phyloP scores from a whole-genome alignment of 805 yeast species.

The Blastobotrys americana region DNA sequence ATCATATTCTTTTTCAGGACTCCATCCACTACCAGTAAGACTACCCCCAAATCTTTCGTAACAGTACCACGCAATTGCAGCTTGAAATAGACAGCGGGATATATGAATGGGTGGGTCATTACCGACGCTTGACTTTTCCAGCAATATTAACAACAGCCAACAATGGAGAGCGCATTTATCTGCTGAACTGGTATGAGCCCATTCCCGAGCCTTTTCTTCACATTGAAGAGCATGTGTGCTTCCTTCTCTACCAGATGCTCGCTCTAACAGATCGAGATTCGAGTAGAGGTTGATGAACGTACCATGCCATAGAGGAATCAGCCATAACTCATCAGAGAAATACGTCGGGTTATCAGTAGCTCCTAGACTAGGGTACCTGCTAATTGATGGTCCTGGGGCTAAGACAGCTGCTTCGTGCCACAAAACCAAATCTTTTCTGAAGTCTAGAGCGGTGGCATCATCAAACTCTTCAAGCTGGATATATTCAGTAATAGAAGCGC shows the following conservation, averaged over 20 bases:
- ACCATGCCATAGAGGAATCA: not conserved
- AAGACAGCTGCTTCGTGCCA: not conserved
- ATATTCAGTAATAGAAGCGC: not conserved
- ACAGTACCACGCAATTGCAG: not conserved
- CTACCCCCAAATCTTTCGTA: not conserved
- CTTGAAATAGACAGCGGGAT: not conserved
- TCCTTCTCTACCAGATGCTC: not conserved
- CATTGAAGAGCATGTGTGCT: not conserved
- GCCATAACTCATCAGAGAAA: not conserved
- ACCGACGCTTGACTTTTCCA: not conserved
- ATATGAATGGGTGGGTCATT: not conserved
- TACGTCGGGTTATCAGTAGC: not conserved
- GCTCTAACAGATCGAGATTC: not conserved
- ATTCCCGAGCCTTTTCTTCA: not conserved
- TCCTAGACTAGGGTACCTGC: not conserved
- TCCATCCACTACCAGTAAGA: not conserved
- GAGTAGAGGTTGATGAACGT: not conserved
- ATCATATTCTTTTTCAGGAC: too few species aligned
- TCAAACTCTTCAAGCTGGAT: not conserved
- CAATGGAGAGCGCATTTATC: not conserved
- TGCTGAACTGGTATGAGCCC: not conserved
- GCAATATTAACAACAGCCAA: not conserved
- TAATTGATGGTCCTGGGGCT: not conserved
- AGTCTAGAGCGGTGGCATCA: not conserved
- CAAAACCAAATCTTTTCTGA: not conserved